Evolutionary conservation across 345 rosid genomes (phyloP).

Genomic region (Gossypium mustelinum): DNA sequence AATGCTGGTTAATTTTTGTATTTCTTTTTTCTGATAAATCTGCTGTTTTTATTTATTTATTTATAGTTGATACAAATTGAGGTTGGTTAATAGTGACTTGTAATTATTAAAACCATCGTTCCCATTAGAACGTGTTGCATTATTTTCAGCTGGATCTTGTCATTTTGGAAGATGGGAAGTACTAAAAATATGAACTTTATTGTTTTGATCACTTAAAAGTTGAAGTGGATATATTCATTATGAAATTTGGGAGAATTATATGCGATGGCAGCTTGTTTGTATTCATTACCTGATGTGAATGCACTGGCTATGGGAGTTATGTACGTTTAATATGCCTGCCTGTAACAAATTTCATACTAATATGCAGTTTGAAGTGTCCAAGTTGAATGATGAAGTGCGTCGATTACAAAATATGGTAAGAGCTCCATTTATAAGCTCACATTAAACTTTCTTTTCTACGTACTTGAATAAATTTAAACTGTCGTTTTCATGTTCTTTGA

Average conservation of each 20-base stretch:
- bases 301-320: not conserved
- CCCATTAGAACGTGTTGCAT: not conserved
- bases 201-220: not conserved
- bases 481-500: not conserved
- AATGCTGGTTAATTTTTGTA: not conserved
- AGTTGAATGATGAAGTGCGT: constrained; percentile 9
- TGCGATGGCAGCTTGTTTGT: not conserved
- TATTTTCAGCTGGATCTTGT: not conserved
- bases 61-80: not conserved
- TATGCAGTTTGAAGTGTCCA: constrained; percentile 10
- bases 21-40: too few relatives aligned
- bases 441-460: not conserved
- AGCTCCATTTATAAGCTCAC: not conserved
- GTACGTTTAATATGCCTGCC: not conserved
- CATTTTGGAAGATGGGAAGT: not conserved
- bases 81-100: not conserved
- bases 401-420: constrained; percentile 13
- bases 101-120: not conserved
- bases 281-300: not conserved
- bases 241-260: not conserved
- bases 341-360: not conserved
- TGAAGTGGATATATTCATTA: not conserved
- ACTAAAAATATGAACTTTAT: not conserved
- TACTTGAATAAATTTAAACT: not conserved
- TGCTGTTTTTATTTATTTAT: too few relatives aligned